Conservation (phyloP, 805 yeast species). For the Candida vaughaniae region DNA sequence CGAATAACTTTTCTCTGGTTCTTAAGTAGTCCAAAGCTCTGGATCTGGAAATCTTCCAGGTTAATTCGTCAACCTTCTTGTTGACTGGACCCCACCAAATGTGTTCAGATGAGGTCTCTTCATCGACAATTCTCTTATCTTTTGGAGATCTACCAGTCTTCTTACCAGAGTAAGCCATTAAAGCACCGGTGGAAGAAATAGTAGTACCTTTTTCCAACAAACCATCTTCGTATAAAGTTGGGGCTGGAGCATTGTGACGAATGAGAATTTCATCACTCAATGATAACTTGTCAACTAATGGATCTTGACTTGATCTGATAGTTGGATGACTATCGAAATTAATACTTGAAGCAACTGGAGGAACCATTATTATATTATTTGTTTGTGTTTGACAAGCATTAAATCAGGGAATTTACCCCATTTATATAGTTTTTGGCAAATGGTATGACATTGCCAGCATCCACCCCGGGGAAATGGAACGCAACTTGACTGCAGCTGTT, state of each 20-base stretch:
- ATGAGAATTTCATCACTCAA: conserved; percentile 62
- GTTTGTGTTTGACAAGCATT: background rate
- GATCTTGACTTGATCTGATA: conserved; percentile 40
- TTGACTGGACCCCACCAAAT: conserved; percentile 99
- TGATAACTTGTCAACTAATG: conserved; percentile 39
- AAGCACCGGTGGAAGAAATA: conserved; percentile 88
- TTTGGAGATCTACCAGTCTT: conserved; percentile 98
- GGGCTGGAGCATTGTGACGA: conserved; percentile 91
- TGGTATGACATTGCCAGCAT: conserved; percentile 1
- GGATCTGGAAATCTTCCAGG: conserved; percentile 93
- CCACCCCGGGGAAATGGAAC: conserved; percentile 15
- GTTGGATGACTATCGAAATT: conserved; percentile 41
- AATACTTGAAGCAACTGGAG: conserved; percentile 46
- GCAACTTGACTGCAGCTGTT: background rate
- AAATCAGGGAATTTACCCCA: conserved; percentile 3
- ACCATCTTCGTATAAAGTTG: conserved; percentile 93
- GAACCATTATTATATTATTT: conserved; percentile 27
- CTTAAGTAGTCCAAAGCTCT: conserved; percentile 96
- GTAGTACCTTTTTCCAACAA: conserved; percentile 87
- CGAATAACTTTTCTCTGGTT: conserved; percentile 91
- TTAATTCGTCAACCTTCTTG: conserved; percentile 87
- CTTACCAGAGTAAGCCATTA: conserved; percentile 91
- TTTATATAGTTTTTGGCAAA: conserved; percentile 13
- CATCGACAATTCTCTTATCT: conserved; percentile 97
- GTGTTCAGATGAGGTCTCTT: conserved; percentile 75